These are phyloP conservation scores for Aspergillus sp. DNA, from an alignment of 2,329 filamentous ascomycete species.

Conservation along the genomic window DNA sequence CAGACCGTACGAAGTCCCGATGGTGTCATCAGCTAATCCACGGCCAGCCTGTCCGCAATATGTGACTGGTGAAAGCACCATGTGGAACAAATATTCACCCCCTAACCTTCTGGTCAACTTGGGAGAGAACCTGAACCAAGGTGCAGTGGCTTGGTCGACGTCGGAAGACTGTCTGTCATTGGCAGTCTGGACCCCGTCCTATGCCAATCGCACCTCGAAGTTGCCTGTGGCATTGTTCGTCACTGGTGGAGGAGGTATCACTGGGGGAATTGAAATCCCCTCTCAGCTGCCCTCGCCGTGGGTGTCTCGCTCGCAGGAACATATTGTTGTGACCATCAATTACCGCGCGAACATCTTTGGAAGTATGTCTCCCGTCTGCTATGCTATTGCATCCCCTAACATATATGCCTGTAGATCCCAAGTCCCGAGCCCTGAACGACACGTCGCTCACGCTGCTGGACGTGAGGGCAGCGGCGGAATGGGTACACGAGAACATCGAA, in stretches of 20 bases:
- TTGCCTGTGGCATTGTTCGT: constrained; percentile 27
- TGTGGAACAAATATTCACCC: constrained; percentile 1
- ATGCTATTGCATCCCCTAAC: no score
- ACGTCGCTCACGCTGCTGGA: constrained; percentile 17
- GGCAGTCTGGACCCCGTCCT: constrained; percentile 46
- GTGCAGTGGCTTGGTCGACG: constrained; percentile 21
- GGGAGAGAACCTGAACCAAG: constrained; percentile 19
- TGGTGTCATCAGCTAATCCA: not conserved
- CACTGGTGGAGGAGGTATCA: constrained; percentile 25
- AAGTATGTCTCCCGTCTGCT: not conserved
- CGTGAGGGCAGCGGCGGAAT: constrained; percentile 29
- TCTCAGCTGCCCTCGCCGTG: constrained; percentile 27
- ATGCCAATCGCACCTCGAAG: constrained; percentile 16
- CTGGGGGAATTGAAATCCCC: constrained; percentile 41
- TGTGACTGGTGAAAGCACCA: constrained; percentile 16
- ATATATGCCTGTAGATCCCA: constrained; percentile 7
- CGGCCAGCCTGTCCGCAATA: constrained; percentile 25
- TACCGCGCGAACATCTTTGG: constrained; percentile 33
- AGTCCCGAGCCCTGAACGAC: constrained; percentile 6
- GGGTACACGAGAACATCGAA: constrained; percentile 36
- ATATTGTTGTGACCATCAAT: constrained; percentile 45
- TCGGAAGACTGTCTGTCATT: constrained; percentile 49
- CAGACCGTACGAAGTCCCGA: no score
- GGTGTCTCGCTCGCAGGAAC: constrained; percentile 42
- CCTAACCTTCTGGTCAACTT: constrained; percentile 9